Evolutionary conservation across 2,329 filamentous ascomycete species (phyloP).

Genomic region (Pseudocercospora macadamiae): DNA sequence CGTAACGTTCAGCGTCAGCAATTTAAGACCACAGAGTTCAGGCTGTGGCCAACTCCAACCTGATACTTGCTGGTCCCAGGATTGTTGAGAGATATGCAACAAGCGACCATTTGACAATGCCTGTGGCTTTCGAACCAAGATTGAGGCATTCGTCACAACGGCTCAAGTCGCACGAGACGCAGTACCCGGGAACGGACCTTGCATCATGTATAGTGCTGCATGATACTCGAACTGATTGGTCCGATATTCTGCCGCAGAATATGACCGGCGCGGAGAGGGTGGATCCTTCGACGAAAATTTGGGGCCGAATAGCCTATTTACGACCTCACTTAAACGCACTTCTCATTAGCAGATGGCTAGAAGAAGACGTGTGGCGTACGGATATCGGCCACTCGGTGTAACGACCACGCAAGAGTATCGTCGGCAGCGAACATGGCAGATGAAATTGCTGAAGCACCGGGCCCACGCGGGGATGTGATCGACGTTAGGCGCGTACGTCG

Average conservation of each 20-base stretch:
- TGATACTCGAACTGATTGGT: background rate
- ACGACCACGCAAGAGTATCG: background rate
- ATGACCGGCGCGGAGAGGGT: background rate
- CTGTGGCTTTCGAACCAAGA: background rate
- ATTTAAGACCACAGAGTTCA: too few species aligned
- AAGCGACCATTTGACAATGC: too few species aligned
- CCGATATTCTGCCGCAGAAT: too few species aligned
- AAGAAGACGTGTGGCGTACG: background rate
- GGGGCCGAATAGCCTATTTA: background rate
- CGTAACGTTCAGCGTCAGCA: too few species aligned
- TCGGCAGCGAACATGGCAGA: slow-evolving; percentile 1
- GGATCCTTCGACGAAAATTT: background rate
- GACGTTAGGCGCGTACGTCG: background rate
- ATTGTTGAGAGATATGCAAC: too few species aligned
- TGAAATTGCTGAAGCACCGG: background rate
- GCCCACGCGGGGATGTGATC: background rate
- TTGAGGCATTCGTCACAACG: background rate
- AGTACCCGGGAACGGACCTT: background rate
- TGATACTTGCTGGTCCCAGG: background rate
- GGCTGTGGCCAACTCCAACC: too few species aligned
- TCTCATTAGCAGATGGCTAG: background rate
- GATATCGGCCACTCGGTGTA: background rate
- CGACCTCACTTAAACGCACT: background rate
- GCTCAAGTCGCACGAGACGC: background rate
- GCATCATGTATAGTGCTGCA: background rate